A percentile compares a stretch with the other conserved stretches of the same genome.
Conservation (phyloP, 2,329 filamentous ascomycete genomes). For the Fusarium coffeatum region DNA sequence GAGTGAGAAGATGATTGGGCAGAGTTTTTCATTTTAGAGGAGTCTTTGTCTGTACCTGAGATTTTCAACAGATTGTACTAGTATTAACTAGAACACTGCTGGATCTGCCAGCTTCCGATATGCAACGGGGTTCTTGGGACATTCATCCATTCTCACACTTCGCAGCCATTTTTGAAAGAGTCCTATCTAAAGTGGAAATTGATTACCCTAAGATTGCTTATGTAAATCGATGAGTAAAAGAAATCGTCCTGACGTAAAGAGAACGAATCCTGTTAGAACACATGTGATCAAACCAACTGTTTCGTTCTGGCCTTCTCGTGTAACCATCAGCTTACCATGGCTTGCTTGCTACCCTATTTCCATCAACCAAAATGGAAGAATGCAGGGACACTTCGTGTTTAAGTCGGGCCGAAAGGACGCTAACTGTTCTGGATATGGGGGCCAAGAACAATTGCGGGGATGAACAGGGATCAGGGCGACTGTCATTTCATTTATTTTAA, state of each 20-base stretch:
- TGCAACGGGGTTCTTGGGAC: too few species aligned
- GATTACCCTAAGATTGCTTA: background rate
- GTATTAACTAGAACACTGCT: background rate
- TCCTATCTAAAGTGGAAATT: rapidly evolving
- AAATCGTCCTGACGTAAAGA: too few species aligned
- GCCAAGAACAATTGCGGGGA: slow-evolving; percentile 27
- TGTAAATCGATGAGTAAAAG: background rate
- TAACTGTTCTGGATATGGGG: background rate
- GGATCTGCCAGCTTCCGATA: background rate
- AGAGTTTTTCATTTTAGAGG: slow-evolving; percentile 10
- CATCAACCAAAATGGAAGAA: background rate
- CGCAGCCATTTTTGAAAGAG: too few species aligned
- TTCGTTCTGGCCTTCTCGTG: background rate
- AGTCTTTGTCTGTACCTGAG: background rate
- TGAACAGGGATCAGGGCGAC: background rate
- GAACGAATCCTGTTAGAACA: background rate
- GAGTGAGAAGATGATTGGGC: slow-evolving; percentile 30
- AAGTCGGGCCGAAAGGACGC: slow-evolving; percentile 22
- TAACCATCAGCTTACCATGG: background rate
- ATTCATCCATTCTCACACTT: too few species aligned
- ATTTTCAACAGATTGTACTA: rapidly evolving
- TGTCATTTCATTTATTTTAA: slow-evolving; percentile 8
- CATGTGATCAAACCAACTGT: background rate
- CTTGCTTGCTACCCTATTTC: background rate
- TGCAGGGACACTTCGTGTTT: slow-evolving; percentile 4